phyloP scores from a whole-genome alignment of 768 basidiomycete genomes.

The Holtermannia corniformis region DNA sequence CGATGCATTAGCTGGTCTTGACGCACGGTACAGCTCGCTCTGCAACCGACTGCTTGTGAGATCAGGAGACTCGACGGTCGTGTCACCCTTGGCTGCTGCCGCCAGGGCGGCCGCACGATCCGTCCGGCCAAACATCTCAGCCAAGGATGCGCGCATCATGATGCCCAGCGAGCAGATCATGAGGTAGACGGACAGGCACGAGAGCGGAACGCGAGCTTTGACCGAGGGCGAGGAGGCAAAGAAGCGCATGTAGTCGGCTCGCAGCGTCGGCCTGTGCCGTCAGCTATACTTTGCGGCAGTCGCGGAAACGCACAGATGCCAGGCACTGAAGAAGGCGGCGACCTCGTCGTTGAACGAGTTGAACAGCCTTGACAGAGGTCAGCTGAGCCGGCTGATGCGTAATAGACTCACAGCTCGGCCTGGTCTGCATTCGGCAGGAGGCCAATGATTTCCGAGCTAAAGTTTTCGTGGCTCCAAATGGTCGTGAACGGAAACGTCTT shows the following conservation, averaged over 20 bases:
- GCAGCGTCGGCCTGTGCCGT: constrained; percentile 23
- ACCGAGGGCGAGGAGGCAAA: constrained; percentile 28
- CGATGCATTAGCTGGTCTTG: neutral
- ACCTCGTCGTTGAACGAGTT: constrained; percentile 31
- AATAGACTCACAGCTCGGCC: constrained; percentile 25
- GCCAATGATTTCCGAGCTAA: constrained; percentile 37
- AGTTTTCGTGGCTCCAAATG: constrained; percentile 41
- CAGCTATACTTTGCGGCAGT: neutral
- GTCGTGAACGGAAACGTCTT: constrained; percentile 42
- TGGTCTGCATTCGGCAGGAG: constrained; percentile 32
- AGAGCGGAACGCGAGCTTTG: constrained; percentile 34
- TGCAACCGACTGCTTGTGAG: constrained; percentile 36
- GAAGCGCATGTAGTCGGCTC: constrained; percentile 32
- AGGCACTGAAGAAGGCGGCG: constrained; percentile 31
- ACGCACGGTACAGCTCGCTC: constrained; percentile 38
- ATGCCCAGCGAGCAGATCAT: constrained; percentile 38
- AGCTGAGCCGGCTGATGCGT: neutral
- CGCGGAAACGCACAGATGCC: constrained; percentile 20
- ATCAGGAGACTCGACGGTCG: constrained; percentile 24
- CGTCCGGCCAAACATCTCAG: constrained; percentile 34
- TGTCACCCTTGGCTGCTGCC: neutral
- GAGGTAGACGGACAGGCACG: constrained; percentile 28
- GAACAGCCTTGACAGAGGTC: constrained; percentile 19
- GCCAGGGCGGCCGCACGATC: constrained; percentile 3
- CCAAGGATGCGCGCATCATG: constrained; percentile 31